Evolutionary conservation across 2,329 filamentous ascomycete species (phyloP).

Genomic region (Setomelanomma holmii): DNA sequence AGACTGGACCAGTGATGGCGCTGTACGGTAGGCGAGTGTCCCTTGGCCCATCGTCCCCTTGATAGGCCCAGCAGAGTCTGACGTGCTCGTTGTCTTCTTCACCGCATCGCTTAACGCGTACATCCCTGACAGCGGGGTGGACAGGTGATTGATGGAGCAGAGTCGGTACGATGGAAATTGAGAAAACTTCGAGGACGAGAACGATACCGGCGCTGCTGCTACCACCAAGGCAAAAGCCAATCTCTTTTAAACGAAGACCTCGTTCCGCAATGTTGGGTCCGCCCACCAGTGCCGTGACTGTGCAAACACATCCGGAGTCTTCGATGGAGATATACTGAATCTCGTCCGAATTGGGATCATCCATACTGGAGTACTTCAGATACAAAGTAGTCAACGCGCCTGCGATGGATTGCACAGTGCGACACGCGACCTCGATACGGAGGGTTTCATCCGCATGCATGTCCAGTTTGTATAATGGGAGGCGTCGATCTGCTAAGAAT

Average conservation of each 20-base stretch:
- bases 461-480: constrained; percentile 42
- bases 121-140: constrained; percentile 15
- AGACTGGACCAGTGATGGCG: constrained; percentile 43
- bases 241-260: constrained; percentile 23
- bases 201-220: not conserved
- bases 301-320: not conserved
- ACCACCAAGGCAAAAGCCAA: constrained; percentile 29
- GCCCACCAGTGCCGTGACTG: not conserved
- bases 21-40: constrained; percentile 34
- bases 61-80: constrained; percentile 37
- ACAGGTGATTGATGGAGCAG: not conserved
- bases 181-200: constrained; percentile 15
- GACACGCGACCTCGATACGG: constrained; percentile 20
- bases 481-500: too few relatives aligned
- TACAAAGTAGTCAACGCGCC: constrained; percentile 16
- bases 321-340: constrained; percentile 4
- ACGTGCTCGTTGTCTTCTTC: constrained; percentile 24
- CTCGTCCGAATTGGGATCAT: not conserved
- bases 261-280: not conserved
- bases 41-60: not conserved
- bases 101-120: constrained; percentile 20
- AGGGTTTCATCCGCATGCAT: constrained; percentile 40
- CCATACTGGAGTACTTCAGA: constrained; percentile 16
- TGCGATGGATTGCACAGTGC: not conserved
- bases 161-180: constrained; percentile 26